Percentiles rank a stretch among this genome's conserved stretches.
These are phyloP conservation scores for Epichloe uncinata DNA, from an alignment of 2,329 filamentous ascomycete species.

Conservation along the genomic window DNA sequence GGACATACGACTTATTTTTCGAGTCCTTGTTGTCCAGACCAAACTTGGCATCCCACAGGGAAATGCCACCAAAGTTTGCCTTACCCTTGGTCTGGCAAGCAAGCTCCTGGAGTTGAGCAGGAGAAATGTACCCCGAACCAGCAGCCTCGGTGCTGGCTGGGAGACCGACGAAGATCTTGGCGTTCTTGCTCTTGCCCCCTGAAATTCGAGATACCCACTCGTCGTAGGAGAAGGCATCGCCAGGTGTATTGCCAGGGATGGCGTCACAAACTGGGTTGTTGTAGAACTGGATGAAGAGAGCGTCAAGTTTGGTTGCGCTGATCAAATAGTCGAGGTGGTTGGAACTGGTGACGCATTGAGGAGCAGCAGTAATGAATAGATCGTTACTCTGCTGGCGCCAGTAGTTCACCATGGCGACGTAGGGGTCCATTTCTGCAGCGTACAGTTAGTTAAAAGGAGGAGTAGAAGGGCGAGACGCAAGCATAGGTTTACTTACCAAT, in stretches of 20 bases:
- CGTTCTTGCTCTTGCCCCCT: conserved; percentile 23
- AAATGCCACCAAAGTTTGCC: conserved; percentile 31
- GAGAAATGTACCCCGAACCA: conserved; percentile 21
- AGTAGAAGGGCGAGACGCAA: no score
- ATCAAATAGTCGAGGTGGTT: conserved; percentile 26
- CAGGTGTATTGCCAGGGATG: conserved; percentile 15
- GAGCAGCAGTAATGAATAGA: conserved; percentile 29
- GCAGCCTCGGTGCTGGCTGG: conserved; percentile 19
- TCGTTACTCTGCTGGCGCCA: conserved; percentile 19
- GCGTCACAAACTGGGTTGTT: conserved; percentile 30
- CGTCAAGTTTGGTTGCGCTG: conserved; percentile 26
- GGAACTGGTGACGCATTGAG: conserved; percentile 25
- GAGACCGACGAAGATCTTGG: conserved; percentile 34
- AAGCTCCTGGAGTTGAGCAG: conserved; percentile 20
- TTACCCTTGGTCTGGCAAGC: conserved; percentile 25
- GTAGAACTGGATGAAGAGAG: conserved; percentile 36
- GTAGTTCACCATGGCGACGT: conserved; percentile 24
- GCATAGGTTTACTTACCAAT: conserved; percentile 14
- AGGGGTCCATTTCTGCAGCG: conserved; percentile 20
- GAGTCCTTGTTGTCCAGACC: conserved; percentile 20
- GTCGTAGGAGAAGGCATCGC: conserved; percentile 28
- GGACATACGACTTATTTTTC: conserved; percentile 23
- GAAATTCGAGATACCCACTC: conserved; percentile 25
- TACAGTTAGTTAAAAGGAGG: no score
- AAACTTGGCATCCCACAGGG: conserved; percentile 31